Base-by-base conservation (phyloP, 1,284 basidiomycete genomes). In the Heterobasidion irregulare region DNA sequence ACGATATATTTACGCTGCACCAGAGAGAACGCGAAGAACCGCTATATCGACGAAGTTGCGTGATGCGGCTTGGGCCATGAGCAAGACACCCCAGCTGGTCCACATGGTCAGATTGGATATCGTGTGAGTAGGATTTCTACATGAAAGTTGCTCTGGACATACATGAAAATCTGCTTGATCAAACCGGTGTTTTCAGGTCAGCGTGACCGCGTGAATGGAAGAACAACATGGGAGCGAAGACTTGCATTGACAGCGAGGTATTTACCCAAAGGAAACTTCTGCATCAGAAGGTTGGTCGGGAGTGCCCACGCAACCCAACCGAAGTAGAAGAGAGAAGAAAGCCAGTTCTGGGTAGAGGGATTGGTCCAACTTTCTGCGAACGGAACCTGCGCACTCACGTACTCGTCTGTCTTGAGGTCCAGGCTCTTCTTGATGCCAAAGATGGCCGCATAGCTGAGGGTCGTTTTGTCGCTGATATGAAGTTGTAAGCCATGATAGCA, bases 231-330 rank as follows among this genome's bases (percentile, higher is more conserved):
- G 19, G 47, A 15, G 47, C 4, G 5, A 13, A 8, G 12, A 13
- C 41, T 15, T 32, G 19, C 47, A 48, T 48, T 48, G 47, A 60
- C 8, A 41, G 70, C 70, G 47, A 78, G 69, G 59, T 76, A 77
- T 48, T 72, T 72, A 15, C 70, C 71, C 0, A 72, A 65, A 1
- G 74, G 75, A n/a, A 65, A 72, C 41, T 70, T 68, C 56, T 76
- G 75, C 70, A 77, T 73, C 51, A 77, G 60, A 36, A 77, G 52
- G 61, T 77, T 77, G 9, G 74, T 72, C 0, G 76, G 76, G 48
- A 77, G 67, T 0, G 74, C 75, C 75, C 75, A 76, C 2, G 62
- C 68, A 5, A 77, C 58, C 72, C 72, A 74, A 19, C 75, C 74
- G 52, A 75, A 75, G 64, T 76, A 75, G 64, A 75, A 75, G 47